These are phyloP conservation scores for Emergomyces orientalis DNA, from an alignment of 2,329 filamentous ascomycete genomes.

Conservation along the genomic window DNA sequence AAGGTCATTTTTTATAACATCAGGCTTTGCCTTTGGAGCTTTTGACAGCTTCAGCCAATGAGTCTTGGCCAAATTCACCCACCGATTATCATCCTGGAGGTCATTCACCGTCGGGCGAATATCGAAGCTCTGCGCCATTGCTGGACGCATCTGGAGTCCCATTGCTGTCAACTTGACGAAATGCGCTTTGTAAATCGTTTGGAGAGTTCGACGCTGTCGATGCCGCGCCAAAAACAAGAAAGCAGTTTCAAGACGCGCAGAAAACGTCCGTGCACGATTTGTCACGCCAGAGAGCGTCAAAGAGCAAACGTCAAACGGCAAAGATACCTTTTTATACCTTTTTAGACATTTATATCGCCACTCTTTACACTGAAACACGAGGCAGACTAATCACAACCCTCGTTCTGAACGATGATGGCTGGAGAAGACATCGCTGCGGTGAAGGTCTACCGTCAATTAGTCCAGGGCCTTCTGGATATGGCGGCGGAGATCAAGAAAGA, in stretches of 20 bases:
- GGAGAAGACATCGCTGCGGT: conserved; percentile 28
- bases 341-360: neutral
- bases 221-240: neutral
- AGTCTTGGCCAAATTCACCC: conserved; percentile 64
- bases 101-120: conserved; percentile 35
- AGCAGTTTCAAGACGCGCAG: neutral
- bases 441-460: conserved; percentile 42
- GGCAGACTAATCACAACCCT: neutral
- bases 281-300: neutral
- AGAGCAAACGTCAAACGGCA: neutral
- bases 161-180: conserved; percentile 18
- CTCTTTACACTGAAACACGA: neutral
- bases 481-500: conserved; percentile 52
- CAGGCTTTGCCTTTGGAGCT: conserved; percentile 64
- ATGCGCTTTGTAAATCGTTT: neutral
- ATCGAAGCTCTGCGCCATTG: conserved; percentile 51
- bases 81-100: conserved; percentile 36
- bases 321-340: neutral
- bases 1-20: conserved; percentile 75
- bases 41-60: conserved; percentile 71
- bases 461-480: conserved; percentile 50
- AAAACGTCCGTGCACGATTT: conserved; percentile 9
- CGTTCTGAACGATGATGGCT: conserved; percentile 22
- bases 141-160: conserved; percentile 35
- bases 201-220: neutral